Evolutionary conservation across 1,284 basidiomycete species (phyloP).

Genomic region (Cryptococcus hybrid): DNA sequence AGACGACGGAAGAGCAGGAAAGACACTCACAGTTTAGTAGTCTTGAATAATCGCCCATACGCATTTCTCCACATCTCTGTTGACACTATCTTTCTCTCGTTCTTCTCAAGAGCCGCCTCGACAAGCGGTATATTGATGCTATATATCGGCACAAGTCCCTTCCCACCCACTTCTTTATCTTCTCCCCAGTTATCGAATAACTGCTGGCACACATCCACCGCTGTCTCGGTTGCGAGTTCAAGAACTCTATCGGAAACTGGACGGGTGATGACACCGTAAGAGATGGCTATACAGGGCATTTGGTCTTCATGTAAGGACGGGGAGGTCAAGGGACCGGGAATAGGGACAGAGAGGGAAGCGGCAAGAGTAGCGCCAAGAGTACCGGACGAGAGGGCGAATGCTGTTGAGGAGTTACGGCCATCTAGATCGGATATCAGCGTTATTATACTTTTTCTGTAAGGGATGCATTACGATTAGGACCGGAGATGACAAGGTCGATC

Average conservation of each 20-base stretch:
- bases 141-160: conserved; percentile 37
- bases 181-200: conserved; percentile 78
- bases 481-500: conserved; percentile 69
- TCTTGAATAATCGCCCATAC: conserved; percentile 47
- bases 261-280: conserved; percentile 74
- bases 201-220: conserved; percentile 64
- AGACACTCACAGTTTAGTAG: conserved; percentile 33
- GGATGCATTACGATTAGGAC: conserved; percentile 49
- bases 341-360: conserved; percentile 73
- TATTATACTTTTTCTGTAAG: not conserved
- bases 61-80: conserved; percentile 49
- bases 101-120: conserved; percentile 28
- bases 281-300: conserved; percentile 69
- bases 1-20: not conserved
- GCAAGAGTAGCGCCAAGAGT: conserved; percentile 88
- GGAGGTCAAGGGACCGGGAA: conserved; percentile 69
- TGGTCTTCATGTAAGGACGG: conserved; percentile 29
- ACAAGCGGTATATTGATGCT: conserved; percentile 49
- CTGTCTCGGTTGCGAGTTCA: conserved; percentile 67
- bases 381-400: conserved; percentile 81
- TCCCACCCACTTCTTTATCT: conserved; percentile 49
- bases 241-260: conserved; percentile 63
- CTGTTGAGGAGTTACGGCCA: conserved; percentile 78
- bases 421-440: conserved; percentile 23
- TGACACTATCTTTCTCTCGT: conserved; percentile 40